Conservation (phyloP, 139 green algal species). For the Desmodesmus armatus region DNA sequence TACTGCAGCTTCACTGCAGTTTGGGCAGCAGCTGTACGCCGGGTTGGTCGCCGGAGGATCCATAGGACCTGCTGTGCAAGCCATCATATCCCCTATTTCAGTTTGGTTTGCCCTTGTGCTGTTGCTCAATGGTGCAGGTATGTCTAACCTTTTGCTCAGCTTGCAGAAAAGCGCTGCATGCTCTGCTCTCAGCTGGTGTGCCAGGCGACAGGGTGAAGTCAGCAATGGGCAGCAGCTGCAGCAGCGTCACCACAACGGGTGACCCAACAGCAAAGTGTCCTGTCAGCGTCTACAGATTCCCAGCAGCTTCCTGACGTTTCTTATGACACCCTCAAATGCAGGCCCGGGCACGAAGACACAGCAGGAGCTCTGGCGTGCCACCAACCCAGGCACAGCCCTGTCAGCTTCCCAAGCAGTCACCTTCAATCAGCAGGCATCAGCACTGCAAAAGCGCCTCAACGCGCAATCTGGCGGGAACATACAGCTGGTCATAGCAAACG, state of each 20-base stretch:
- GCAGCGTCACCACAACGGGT: too few relatives aligned
- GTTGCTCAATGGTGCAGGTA: slow-evolving; percentile 22
- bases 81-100: slow-evolving; percentile 30
- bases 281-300: too few relatives aligned
- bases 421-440: neutral
- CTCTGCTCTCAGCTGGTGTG: neutral
- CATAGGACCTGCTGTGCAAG: neutral
- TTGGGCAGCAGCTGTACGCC: neutral
- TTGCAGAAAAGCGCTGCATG: neutral
- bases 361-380: slow-evolving; percentile 14
- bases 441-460: neutral
- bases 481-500: slow-evolving; percentile 21
- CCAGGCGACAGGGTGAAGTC: neutral
- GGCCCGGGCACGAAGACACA: slow-evolving; percentile 14
- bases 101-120: slow-evolving; percentile 18
- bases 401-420: slow-evolving; percentile 1
- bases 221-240: neutral
- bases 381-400: neutral
- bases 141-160: neutral
- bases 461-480: neutral
- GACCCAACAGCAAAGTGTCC: too few relatives aligned
- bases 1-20: neutral
- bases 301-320: too few relatives aligned
- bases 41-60: neutral
- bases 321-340: too few relatives aligned